Evolutionary conservation across 1,284 basidiomycete species (phyloP).

Genomic region (Crucibulum parvulum): DNA sequence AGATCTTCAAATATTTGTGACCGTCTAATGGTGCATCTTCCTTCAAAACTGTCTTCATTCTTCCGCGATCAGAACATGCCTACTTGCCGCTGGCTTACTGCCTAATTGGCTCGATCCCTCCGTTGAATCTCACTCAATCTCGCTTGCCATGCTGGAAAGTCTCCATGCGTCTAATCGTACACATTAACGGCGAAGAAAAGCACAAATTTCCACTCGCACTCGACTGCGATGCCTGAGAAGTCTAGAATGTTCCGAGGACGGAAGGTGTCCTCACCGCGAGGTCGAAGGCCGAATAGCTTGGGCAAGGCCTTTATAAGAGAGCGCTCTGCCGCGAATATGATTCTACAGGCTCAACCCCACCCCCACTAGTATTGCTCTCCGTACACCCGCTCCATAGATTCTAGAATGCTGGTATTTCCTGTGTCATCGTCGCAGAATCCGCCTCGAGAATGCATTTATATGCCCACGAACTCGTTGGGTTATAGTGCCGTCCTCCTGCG

Average conservation of each 20-base stretch:
- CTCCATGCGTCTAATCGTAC: too few species aligned
- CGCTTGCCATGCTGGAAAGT: neutral
- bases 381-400: too few species aligned
- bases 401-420: slow-evolving; percentile 3
- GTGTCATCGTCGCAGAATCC: slow-evolving; percentile 50
- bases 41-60: neutral
- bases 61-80: neutral
- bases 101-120: neutral
- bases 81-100: neutral
- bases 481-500: slow-evolving; percentile 57
- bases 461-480: slow-evolving; percentile 14
- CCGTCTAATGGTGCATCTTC: neutral
- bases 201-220: too few species aligned
- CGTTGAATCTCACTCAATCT: neutral
- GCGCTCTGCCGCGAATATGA: too few species aligned
- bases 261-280: too few species aligned
- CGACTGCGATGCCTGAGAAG: too few species aligned
- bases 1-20: neutral
- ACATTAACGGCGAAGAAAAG: too few species aligned
- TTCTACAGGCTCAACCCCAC: too few species aligned
- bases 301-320: too few species aligned
- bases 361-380: too few species aligned
- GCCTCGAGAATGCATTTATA: slow-evolving; percentile 30
- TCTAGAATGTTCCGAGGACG: too few species aligned
- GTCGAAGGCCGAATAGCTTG: too few species aligned